Conservation (phyloP, 176 grass and related monocot species). For the Alopecurus myosuroides region DNA sequence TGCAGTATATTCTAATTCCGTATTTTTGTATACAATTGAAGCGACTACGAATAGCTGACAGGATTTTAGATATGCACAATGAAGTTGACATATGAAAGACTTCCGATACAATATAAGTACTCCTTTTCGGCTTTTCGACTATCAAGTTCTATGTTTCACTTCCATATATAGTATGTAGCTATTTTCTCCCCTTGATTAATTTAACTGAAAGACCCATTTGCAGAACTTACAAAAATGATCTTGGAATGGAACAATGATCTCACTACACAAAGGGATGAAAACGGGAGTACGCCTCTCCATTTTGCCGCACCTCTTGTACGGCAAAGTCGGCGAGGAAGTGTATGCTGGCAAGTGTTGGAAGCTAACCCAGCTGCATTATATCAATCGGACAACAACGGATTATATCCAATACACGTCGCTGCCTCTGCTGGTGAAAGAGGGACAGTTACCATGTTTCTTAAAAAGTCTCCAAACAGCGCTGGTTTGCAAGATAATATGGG, state of each 20-base stretch:
- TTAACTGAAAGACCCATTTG: background rate
- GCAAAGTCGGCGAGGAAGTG: background rate
- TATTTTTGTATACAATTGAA: background rate
- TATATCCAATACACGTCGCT: background rate
- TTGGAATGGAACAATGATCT: slow-evolving; percentile 6
- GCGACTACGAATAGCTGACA: background rate
- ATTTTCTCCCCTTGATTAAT: background rate
- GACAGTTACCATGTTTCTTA: background rate
- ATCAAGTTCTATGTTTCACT: background rate
- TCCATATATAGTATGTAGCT: background rate
- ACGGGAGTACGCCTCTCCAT: background rate
- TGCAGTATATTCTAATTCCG: background rate
- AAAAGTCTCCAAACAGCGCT: background rate
- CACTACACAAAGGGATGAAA: slow-evolving; percentile 9
- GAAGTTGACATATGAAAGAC: background rate
- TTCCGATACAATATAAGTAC: background rate
- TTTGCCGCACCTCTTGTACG: background rate
- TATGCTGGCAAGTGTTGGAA: background rate
- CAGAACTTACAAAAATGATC: background rate
- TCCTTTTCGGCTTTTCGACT: background rate
- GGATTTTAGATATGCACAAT: background rate
- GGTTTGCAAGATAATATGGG: background rate
- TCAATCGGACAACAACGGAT: background rate
- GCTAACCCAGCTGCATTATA: slow-evolving; percentile 5
- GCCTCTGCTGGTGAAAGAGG: background rate